phyloP scores from a whole-genome alignment of 345 rosid genomes.

The rapeseed (Brassica napus) region Da-Ae NC_063434.1:4067501-4068000 shows the following conservation, averaged over 20 bases:
- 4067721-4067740: not conserved
- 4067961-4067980: constrained; percentile 27
- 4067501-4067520: constrained; percentile 22
- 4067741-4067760: constrained; percentile 1
- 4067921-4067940: constrained; percentile 30
- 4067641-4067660: constrained; percentile 22
- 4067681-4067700: not conserved
- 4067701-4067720: not conserved
- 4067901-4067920: not conserved
- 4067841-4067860: not conserved
- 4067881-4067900: not conserved
- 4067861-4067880: not conserved
- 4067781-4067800: not conserved
- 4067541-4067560: not conserved
- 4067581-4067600: constrained; percentile 21
- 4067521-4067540: not conserved
- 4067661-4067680: not conserved
- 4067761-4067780: not conserved
- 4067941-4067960: constrained; percentile 36
- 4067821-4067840: not conserved
- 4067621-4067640: constrained; percentile 17
- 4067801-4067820: not conserved
- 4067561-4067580: constrained; percentile 9
- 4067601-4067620: constrained; percentile 12
- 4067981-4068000: too few relatives aligned